These are phyloP conservation scores for Tremella yokohamensis DNA, from an alignment of 768 basidiomycete genomes.

Conservation along the genomic window DNA sequence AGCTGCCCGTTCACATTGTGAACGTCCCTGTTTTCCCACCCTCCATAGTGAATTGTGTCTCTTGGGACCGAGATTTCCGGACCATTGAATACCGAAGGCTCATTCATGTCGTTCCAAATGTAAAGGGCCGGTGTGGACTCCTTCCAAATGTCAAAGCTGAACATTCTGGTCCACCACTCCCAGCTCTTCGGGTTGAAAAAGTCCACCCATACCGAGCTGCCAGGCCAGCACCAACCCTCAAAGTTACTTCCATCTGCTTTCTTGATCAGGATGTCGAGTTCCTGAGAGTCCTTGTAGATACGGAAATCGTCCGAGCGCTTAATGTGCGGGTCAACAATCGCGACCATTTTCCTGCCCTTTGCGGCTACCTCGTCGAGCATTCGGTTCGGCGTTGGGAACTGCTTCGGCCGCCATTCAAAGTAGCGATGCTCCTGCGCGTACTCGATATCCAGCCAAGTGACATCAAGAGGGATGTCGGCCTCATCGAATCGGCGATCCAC, in stretches of 20 bases:
- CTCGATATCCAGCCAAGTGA: constrained; percentile 96
- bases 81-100: constrained; percentile 98
- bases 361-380: constrained; percentile 89
- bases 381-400: constrained; percentile 87
- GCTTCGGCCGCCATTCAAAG: constrained; percentile 91
- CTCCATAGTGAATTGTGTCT: constrained; percentile 77
- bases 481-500: constrained; percentile 88
- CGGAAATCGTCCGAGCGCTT: constrained; percentile 78
- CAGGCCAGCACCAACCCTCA: constrained; percentile 99
- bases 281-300: constrained; percentile 77
- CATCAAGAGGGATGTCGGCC: constrained; percentile 90
- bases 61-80: constrained; percentile 85
- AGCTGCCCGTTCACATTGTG: constrained; percentile 99
- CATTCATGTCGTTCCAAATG: constrained; percentile 99
- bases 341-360: constrained; percentile 90
- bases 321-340: constrained; percentile 93
- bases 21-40: constrained; percentile 96
- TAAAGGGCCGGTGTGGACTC: constrained; percentile 71
- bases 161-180: constrained; percentile 86
- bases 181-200: constrained; percentile 88
- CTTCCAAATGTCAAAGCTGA: constrained; percentile 60
- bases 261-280: constrained; percentile 78
- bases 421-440: constrained; percentile 92
- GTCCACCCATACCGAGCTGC: constrained; percentile 93
- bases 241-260: constrained; percentile 69